A percentile compares a stretch with the other conserved stretches of the same genome.
Evolutionary conservation across 495 filamentous ascomycete species (phyloP).

Genomic region (Melanomma pulvis-pyrius): DNA sequence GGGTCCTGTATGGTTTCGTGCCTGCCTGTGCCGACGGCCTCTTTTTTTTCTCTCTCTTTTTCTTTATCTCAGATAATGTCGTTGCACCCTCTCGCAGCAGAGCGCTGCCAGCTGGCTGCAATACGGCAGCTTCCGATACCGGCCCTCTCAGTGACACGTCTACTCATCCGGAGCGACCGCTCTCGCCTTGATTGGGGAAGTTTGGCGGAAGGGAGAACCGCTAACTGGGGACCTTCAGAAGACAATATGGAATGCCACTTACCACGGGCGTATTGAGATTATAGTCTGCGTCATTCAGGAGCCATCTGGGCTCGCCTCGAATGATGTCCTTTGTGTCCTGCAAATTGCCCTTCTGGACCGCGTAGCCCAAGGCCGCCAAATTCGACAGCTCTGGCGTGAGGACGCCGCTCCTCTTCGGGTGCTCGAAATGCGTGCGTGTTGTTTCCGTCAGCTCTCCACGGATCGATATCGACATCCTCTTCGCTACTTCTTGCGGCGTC

Average conservation of each 20-base stretch:
- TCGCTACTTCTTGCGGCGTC: slow-evolving; percentile 63
- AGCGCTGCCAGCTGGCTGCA: slow-evolving; percentile 8
- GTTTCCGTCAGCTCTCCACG: slow-evolving; percentile 85
- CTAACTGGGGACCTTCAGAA: slow-evolving; percentile 21
- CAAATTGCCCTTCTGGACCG: slow-evolving; percentile 73
- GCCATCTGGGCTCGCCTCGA: slow-evolving; percentile 63
- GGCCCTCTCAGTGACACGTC: slow-evolving; percentile 2
- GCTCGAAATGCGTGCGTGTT: slow-evolving; percentile 66
- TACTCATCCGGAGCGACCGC: not conserved
- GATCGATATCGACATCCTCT: slow-evolving; percentile 73
- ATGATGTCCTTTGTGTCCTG: slow-evolving; percentile 66
- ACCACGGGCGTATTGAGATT: slow-evolving; percentile 86
- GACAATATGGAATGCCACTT: slow-evolving; percentile 42
- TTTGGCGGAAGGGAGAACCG: not conserved
- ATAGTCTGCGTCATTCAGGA: slow-evolving; percentile 81
- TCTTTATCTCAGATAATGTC: slow-evolving; percentile 34
- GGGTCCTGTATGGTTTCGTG: slow-evolving; percentile 26
- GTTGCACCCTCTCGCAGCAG: slow-evolving; percentile 28
- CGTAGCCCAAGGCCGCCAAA: slow-evolving; percentile 78
- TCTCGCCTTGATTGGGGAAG: slow-evolving; percentile 14
- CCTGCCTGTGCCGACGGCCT: slow-evolving; percentile 29
- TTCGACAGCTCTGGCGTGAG: slow-evolving; percentile 52
- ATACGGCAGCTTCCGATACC: slow-evolving; percentile 34
- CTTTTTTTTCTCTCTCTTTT: slow-evolving; percentile 14
- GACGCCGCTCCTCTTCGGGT: slow-evolving; percentile 63